These are phyloP conservation scores for Aspergillus sp. DNA, from an alignment of 2,329 filamentous ascomycete genomes.

Conservation along the genomic window DNA sequence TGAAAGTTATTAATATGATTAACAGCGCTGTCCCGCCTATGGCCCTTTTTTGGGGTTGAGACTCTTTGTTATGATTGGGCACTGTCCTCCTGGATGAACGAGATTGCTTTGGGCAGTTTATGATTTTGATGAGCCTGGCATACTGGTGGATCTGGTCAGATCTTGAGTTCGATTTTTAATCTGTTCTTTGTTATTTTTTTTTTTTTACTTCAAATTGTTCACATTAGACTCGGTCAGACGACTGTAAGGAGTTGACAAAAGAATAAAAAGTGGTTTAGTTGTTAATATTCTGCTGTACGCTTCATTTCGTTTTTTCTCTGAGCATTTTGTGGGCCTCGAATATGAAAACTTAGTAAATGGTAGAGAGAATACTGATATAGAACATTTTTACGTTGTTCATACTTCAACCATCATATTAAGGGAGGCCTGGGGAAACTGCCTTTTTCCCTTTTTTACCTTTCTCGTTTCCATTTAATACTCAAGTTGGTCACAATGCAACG, in stretches of 20 bases:
- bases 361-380: no score
- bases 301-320: no score
- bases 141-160: constrained; percentile 1
- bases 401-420: no score
- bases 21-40: neutral
- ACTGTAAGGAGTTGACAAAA: neutral
- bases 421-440: no score
- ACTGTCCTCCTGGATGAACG: constrained; percentile 25
- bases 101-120: constrained; percentile 26
- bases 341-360: no score
- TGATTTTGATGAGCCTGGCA: constrained; percentile 19
- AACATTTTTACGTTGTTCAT: no score
- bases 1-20: no score
- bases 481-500: neutral
- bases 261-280: neutral
- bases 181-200: neutral
- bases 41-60: neutral
- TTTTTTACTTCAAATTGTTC: neutral
- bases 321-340: no score
- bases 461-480: no score
- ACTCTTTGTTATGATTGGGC: constrained; percentile 10
- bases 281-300: neutral
- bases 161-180: neutral
- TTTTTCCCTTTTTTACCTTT: no score
- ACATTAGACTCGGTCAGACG: neutral